Evolutionary conservation across 2,329 filamentous ascomycete species (phyloP).

Genomic region (Ceratocystiopsis minuta): DNA sequence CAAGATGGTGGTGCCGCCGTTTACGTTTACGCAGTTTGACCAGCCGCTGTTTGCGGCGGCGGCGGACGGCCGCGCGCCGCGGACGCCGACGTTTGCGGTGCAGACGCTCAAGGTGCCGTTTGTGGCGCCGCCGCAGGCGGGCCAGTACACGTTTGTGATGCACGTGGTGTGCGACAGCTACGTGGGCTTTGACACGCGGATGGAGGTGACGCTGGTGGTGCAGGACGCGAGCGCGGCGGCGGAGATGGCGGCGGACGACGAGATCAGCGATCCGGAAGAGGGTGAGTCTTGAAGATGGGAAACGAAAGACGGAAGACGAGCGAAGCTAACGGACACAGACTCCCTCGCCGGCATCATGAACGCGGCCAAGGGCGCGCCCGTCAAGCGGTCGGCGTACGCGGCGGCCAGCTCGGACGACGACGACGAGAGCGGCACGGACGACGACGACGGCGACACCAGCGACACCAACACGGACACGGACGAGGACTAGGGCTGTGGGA

Average conservation of each 20-base stretch:
- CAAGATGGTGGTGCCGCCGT: conserved; percentile 91
- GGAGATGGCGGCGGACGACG: conserved; percentile 67
- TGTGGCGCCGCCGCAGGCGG: conserved; percentile 78
- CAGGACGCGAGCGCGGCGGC: conserved; percentile 77
- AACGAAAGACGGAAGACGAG: conserved; percentile 4
- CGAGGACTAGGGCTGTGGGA: conserved; percentile 24
- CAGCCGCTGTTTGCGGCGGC: conserved; percentile 55
- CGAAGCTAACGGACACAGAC: conserved; percentile 31
- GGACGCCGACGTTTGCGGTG: conserved; percentile 75
- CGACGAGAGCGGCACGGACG: conserved; percentile 72
- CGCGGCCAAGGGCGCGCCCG: conserved; percentile 56
- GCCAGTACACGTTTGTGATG: conserved; percentile 88
- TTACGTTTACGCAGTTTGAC: conserved; percentile 87
- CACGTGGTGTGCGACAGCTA: conserved; percentile 91
- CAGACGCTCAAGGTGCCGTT: conserved; percentile 97
- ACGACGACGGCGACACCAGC: conserved; percentile 47
- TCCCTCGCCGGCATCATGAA: conserved; percentile 84
- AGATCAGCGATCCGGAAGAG: conserved; percentile 95
- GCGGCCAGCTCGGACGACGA: conserved; percentile 41
- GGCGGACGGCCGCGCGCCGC: conserved; percentile 57
- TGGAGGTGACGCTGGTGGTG: conserved; percentile 75
- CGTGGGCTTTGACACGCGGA: conserved; percentile 79
- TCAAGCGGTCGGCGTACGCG: conserved; percentile 30
- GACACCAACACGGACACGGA: conserved; percentile 54
- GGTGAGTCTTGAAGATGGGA: conserved; percentile 42